These are phyloP conservation scores for Botrytis byssoidea DNA, from an alignment of 2,329 filamentous ascomycete genomes.

Conservation along the genomic window DNA sequence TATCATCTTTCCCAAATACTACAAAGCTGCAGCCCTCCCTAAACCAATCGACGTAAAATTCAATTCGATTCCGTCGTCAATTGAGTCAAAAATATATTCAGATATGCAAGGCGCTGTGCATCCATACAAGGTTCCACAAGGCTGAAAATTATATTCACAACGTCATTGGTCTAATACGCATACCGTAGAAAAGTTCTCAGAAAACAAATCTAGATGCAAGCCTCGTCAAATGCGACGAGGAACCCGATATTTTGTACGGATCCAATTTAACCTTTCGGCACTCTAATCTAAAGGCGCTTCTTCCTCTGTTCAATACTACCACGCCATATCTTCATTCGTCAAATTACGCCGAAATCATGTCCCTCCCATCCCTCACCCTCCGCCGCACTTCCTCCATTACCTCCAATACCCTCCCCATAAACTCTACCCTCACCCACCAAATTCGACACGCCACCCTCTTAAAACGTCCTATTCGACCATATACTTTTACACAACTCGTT, in stretches of 20 bases:
- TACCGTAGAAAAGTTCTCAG: slow-evolving; percentile 18
- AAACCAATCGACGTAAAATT: not conserved
- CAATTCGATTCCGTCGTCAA: not conserved
- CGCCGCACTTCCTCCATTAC: slow-evolving; percentile 25
- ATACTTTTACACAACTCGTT: slow-evolving; percentile 94
- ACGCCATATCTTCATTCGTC: slow-evolving; percentile 12
- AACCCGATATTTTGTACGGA: not conserved
- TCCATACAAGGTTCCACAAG: slow-evolving; percentile 3
- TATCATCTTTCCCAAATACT: not conserved
- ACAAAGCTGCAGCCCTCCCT: not conserved
- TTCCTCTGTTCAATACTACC: not conserved
- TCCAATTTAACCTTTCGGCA: slow-evolving; percentile 24
- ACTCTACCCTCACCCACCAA: slow-evolving; percentile 25
- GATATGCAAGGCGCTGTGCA: not conserved
- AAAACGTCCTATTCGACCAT: slow-evolving; percentile 83
- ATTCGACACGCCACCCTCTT: slow-evolving; percentile 78
- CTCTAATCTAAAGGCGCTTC: not conserved
- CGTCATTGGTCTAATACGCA: not conserved
- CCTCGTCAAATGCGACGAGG: slow-evolving; percentile 7
- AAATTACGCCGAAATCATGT: slow-evolving; percentile 21
- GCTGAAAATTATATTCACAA: not conserved
- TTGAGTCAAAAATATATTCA: not conserved
- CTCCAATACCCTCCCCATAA: not conserved
- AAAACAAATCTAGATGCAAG: slow-evolving; percentile 14
- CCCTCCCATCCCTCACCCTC: slow-evolving; percentile 29